Evolutionary conservation across 768 basidiomycete species (phyloP).

Genomic region (Gymnopilus dilepis): DNA sequence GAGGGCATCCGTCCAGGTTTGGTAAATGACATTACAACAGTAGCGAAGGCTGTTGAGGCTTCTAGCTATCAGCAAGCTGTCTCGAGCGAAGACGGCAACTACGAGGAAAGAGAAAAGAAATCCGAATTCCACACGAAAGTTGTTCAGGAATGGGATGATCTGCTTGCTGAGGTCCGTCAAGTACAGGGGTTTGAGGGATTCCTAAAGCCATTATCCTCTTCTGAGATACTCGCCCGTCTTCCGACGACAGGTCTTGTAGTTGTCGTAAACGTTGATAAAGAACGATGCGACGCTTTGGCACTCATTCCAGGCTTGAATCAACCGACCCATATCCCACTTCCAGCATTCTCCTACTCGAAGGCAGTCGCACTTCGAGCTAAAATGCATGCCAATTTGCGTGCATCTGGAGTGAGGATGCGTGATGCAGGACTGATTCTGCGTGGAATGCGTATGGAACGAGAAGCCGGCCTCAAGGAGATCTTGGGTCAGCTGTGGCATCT

Average conservation of each 20-base stretch:
- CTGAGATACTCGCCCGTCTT: neutral
- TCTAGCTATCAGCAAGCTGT: neutral
- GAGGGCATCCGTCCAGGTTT: neutral
- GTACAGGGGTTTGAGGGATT: neutral
- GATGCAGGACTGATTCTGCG: neutral
- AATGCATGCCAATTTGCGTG: neutral
- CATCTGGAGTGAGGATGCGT: neutral
- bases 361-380: neutral
- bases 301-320: neutral
- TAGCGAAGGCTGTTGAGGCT: neutral
- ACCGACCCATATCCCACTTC: neutral
- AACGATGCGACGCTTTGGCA: conserved; percentile 1
- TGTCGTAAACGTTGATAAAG: conserved; percentile 2
- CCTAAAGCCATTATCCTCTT: neutral
- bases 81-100: neutral
- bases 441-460: neutral
- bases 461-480: neutral
- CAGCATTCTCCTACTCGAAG: neutral
- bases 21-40: neutral
- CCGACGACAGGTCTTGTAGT: neutral
- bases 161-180: neutral
- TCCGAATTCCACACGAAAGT: neutral
- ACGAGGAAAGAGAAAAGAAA: neutral
- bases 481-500: neutral
- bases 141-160: neutral